Base-by-base conservation (phyloP, 345 rosid species). In the Aquilaria yunnanensis region DNA sequence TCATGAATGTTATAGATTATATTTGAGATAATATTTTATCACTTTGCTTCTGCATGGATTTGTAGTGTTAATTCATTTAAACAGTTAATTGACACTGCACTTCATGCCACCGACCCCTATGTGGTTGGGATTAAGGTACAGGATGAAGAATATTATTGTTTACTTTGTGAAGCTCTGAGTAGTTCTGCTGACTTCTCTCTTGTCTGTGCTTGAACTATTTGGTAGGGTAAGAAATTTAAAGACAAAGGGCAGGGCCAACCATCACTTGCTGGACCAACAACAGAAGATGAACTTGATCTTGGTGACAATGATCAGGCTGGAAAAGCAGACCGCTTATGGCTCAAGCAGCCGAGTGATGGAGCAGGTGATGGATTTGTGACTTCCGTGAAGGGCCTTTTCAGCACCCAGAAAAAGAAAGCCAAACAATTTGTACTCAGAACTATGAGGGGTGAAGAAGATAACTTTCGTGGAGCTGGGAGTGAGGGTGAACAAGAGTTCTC, bases 321-420 rank as follows among this genome's bases (percentile, higher is more conserved):
- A 76, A 84, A 78, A 71, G 14, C 80, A 69, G 96, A 91, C 68
- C 86, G 83, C 69, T 74, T 90, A 51, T 94, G 80, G 72, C 79
- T 86, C 14, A 94, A 89, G 78, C 96, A 96, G 43, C 86, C 84
- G 60, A 77, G 71, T 59, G 99, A 94, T 67, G 97, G 97, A 77
- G 99, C 97, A 54, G 99, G 99, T 29, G 99, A 94, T 80, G 96
- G 99, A 56, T 94, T 94, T 65, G 97, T 90, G 31, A 94, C 96
- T 62, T 90, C 96, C 59, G 72, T 94, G 46, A 76, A 80, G 78
- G 97, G 97, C 61, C 96, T 94, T 50, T 94, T 94, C 72, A 90
- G 79, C 64, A 94, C 92, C 31, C 99, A 94, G 72, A 84, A 96
- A 16, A 90, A 88, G 23, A 94, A 87, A 77, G 99, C 99, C 48